These are phyloP conservation scores for Naganishia sp. DNA, from an alignment of 1,284 basidiomycete species.

Conservation along the genomic window DNA sequence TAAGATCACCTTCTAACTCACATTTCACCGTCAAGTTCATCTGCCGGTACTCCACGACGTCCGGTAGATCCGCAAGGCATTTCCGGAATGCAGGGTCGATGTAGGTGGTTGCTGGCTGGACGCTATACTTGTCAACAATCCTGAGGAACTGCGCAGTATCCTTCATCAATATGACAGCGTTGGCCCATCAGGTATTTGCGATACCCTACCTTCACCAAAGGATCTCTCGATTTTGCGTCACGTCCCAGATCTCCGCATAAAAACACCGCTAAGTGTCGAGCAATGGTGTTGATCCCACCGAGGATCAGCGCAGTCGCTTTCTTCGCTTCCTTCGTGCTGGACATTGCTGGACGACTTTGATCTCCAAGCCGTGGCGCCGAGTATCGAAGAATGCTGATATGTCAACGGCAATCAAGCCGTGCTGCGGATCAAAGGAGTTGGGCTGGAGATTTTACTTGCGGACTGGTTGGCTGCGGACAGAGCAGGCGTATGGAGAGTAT, in stretches of 20 bases:
- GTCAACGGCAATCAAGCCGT: too few relatives aligned
- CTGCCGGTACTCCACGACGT: conserved; percentile 76
- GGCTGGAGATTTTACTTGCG: too few relatives aligned
- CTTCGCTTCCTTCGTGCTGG: not conserved
- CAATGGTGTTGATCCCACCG: conserved; percentile 29
- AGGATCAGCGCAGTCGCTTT: conserved; percentile 12
- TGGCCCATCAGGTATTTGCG: too few relatives aligned
- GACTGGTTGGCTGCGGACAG: too few relatives aligned
- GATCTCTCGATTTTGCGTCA: not conserved
- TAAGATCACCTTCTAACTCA: conserved; percentile 51
- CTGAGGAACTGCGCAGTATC: conserved; percentile 5
- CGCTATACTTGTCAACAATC: conserved; percentile 83
- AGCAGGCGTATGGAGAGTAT: too few relatives aligned
- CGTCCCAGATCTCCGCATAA: conserved; percentile 19
- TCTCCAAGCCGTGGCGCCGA: too few relatives aligned
- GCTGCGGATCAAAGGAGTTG: too few relatives aligned
- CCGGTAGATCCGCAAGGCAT: conserved; percentile 56
- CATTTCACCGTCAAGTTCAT: conserved; percentile 72
- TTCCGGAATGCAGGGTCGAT: conserved; percentile 73
- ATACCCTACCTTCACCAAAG: conserved; percentile 18
- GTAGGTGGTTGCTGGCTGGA: conserved; percentile 81
- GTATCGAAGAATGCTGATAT: too few relatives aligned
- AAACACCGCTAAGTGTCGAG: conserved; percentile 24
- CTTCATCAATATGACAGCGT: not conserved
- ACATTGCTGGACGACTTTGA: too few relatives aligned